Percentiles rank a stretch among this genome's conserved stretches.
Evolutionary conservation across 352 stramenopile species (phyloP).

Genomic region (Globisporangium megalacanthum): DNA sequence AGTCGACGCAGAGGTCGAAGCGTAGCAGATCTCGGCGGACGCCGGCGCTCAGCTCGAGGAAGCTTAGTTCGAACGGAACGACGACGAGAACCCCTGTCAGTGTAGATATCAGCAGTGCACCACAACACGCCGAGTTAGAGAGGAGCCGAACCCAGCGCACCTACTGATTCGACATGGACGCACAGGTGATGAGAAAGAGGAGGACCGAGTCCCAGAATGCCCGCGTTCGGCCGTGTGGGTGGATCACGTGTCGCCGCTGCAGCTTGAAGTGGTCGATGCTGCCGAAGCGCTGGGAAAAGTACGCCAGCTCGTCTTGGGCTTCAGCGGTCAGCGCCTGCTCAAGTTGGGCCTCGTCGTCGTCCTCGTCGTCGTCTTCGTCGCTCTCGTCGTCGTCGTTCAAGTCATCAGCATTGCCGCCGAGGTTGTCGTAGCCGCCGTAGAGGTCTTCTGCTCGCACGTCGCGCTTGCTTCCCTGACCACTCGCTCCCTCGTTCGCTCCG

Average conservation of each 20-base stretch:
- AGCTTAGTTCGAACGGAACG: constrained; percentile 70
- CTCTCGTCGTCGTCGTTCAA: neutral
- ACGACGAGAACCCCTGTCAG: constrained; percentile 48
- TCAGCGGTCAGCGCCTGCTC: constrained; percentile 15
- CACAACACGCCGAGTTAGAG: too few relatives aligned
- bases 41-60: constrained; percentile 27
- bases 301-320: constrained; percentile 61
- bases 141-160: too few relatives aligned
- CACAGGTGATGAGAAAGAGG: constrained; percentile 62
- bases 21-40: constrained; percentile 35
- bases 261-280: constrained; percentile 44
- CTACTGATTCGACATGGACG: neutral
- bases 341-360: constrained; percentile 17
- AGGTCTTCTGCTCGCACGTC: constrained; percentile 1
- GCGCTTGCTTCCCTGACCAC: neutral
- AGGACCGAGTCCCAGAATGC: constrained; percentile 54
- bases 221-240: constrained; percentile 54
- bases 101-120: too few relatives aligned
- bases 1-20: constrained; percentile 60
- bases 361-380: constrained; percentile 10
- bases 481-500: neutral
- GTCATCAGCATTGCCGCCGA: neutral
- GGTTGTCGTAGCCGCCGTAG: constrained; percentile 8
- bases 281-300: constrained; percentile 47
- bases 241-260: constrained; percentile 37